Evolutionary conservation across 208 protist species (phyloP).

Genomic region (Wallacemonas sp.): DNA sequence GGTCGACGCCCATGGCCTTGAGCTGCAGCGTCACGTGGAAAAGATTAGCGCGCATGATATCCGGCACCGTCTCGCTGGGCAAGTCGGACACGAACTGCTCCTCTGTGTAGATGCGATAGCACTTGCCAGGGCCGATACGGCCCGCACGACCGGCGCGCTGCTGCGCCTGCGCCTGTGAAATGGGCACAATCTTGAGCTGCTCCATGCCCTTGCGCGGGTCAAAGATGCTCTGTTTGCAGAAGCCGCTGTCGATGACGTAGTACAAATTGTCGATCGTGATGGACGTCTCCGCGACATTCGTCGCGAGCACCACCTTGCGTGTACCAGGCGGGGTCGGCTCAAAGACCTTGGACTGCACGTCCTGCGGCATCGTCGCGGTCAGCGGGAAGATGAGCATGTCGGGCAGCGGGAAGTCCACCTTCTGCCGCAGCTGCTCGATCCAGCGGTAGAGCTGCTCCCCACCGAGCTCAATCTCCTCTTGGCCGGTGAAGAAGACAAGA

Average conservation of each 20-base stretch:
- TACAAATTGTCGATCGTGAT: slow-evolving; percentile 99
- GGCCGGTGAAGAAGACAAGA: slow-evolving; percentile 99
- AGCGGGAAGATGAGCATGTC: slow-evolving; percentile 97
- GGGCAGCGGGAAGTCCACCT: slow-evolving; percentile 64
- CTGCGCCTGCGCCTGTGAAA: slow-evolving; percentile 97
- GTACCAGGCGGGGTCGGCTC: slow-evolving; percentile 92
- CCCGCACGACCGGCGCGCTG: slow-evolving; percentile 97
- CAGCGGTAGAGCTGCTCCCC: slow-evolving; percentile 96
- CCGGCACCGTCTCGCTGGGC: slow-evolving; percentile 94
- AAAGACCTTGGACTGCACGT: slow-evolving; percentile 99
- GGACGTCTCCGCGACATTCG: slow-evolving; percentile 99
- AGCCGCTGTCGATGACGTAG: slow-evolving; percentile 98
- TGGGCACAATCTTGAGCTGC: slow-evolving; percentile 96
- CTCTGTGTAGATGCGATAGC: slow-evolving; percentile 98
- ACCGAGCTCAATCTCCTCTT: slow-evolving; percentile 99
- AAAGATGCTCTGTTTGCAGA: slow-evolving; percentile 98
- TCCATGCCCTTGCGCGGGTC: slow-evolving; percentile 97
- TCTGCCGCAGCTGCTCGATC: slow-evolving; percentile 76
- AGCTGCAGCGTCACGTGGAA: slow-evolving; percentile 97
- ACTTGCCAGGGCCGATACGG: slow-evolving; percentile 96
- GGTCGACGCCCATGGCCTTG: slow-evolving; percentile 98
- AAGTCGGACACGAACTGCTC: slow-evolving; percentile 96
- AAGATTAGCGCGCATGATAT: slow-evolving; percentile 99
- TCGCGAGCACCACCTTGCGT: slow-evolving; percentile 98
- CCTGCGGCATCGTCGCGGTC: slow-evolving; percentile 98